These are phyloP conservation scores for Monilinia fructigena DNA, from an alignment of 2,329 filamentous ascomycete genomes.

Conservation along the genomic window DNA sequence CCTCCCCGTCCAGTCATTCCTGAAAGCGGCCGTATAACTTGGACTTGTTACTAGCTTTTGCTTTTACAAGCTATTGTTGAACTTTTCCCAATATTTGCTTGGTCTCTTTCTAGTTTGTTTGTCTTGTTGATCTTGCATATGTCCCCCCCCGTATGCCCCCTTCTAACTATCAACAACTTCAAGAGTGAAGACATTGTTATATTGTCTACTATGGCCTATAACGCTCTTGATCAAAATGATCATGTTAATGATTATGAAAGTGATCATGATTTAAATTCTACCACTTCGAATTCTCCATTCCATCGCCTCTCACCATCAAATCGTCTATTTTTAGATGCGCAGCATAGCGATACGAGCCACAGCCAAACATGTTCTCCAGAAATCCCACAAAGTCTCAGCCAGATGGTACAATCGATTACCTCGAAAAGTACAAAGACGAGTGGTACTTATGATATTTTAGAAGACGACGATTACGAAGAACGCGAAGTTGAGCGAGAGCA, in stretches of 20 bases:
- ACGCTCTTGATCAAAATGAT: conserved; percentile 25
- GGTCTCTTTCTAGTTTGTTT: background rate
- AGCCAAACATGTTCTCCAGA: conserved; percentile 20
- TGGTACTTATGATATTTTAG: conserved; percentile 29
- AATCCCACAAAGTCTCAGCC: conserved; percentile 17
- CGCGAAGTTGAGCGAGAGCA: conserved; percentile 16
- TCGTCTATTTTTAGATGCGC: conserved; percentile 33
- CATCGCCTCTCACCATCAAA: conserved; percentile 20
- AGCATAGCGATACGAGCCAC: conserved; percentile 27
- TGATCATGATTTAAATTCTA: conserved; percentile 14
- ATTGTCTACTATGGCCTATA: conserved; percentile 27
- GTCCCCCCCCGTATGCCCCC: background rate
- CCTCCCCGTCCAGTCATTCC: background rate
- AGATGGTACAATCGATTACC: conserved; percentile 27
- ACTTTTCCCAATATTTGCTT: too few species aligned
- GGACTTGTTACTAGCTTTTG: background rate
- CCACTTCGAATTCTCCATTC: conserved; percentile 18
- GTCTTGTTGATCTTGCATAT: conserved; percentile 9
- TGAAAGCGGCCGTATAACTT: conserved; percentile 6
- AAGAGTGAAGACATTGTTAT: conserved; percentile 1
- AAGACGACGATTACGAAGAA: conserved; percentile 30
- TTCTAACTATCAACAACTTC: conserved; percentile 13
- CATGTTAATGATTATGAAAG: conserved; percentile 6
- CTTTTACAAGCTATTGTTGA: conserved; percentile 4
- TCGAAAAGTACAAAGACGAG: conserved; percentile 26